Evolutionary conservation across 305 asterid species (phyloP).

Genomic region (Ajuga reptans): DNA sequence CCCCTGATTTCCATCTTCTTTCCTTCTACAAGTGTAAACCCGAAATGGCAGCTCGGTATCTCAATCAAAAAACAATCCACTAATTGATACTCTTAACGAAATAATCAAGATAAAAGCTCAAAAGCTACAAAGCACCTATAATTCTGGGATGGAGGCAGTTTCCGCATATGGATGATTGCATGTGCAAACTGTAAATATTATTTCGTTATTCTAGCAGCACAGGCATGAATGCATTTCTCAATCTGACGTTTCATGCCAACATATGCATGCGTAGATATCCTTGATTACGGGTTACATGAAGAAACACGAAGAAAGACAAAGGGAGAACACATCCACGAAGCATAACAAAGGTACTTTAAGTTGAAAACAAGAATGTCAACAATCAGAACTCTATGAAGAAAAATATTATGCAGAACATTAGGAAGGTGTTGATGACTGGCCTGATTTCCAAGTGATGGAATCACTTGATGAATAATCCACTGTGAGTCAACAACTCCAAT

Average conservation of each 20-base stretch:
- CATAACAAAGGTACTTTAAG: neutral
- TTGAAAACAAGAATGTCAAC: neutral
- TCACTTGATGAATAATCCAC: conserved; percentile 79
- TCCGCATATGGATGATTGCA: neutral
- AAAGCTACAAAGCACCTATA: neutral
- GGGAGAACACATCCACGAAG: neutral
- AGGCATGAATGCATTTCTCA: neutral
- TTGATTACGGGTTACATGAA: neutral
- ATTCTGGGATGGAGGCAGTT: neutral
- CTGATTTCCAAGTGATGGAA: conserved; percentile 86
- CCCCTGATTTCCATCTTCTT: neutral
- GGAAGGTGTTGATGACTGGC: conserved; percentile 28
- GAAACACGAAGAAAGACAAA: neutral
- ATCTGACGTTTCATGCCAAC: neutral
- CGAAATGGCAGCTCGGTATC: neutral
- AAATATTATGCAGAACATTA: neutral
- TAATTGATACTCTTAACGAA: neutral
- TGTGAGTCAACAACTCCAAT: conserved; percentile 83
- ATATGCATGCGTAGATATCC: neutral
- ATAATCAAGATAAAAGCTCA: neutral
- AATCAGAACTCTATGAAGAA: neutral
- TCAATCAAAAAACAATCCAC: neutral
- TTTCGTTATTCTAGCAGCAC: neutral
- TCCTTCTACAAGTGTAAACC: neutral
- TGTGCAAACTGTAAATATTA: neutral